Evolutionary conservation across 106 monocot genomes (phyloP), one percentile per base, ranked within the genome.

Genomic region (Allium cepa): DNA sequence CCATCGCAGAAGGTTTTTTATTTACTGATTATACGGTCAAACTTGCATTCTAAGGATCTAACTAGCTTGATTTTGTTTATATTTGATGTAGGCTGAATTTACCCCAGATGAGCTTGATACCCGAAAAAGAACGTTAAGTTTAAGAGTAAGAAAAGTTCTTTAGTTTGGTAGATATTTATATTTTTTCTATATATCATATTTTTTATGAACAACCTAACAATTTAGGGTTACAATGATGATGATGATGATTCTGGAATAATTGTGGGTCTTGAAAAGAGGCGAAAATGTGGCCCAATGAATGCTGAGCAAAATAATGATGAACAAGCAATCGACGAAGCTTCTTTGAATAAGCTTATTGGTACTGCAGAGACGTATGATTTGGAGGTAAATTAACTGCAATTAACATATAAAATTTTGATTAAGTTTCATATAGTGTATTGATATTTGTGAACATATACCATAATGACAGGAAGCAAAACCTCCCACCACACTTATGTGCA

Each of bases 271-370:
- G 84, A 81, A 72, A 84, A 94, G 63, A 67, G 72, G 26, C 63
- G 26, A 47, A 87, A 60, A 57, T 78, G 69, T 4, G 78, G 69
- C 17, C 56, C 77, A 57, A 80, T 76, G 71, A 77, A 81, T 70
- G 74, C 71, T 50, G 84, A 87, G 22, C 90, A 80, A 59, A 58
- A 59, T 57, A 72, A 85, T 3, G 94, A 87, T 63, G 94, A 94
- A 45, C 94, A 90, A 70, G 94, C 87, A 63, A 80, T 94, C 12
- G 80, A 84, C 9, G 82, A 94, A 50, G 68, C 87, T 60, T 53
- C 90, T 62, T 73, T 94, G 59, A 94, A 87, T 76, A 94, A 90
- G 67, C 76, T 94, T 70, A 87, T 94, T 69, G 94, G 94, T 60
- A 67, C 82, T 56, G 80, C 82, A 27, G 94, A 87, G 8, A 11